Base-by-base conservation (phyloP, 1,284 basidiomycete genomes). In the Leccinum brunneo-olivaceum region DNA sequence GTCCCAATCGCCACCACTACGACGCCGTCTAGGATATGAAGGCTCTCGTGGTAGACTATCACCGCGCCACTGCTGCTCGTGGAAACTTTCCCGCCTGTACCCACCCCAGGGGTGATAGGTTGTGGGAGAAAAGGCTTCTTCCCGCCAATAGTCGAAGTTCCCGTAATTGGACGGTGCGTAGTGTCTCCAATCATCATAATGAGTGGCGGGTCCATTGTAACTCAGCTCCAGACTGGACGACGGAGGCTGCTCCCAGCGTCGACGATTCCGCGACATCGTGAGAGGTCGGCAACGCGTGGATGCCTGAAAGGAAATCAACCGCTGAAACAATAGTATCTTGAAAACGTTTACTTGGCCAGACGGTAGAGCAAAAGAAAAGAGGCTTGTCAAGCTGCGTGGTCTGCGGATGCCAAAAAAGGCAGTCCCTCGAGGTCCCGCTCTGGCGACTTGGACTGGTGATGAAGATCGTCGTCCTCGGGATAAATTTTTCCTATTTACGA, bases 71-170 rank as follows among this genome's bases (percentile, higher is more conserved):
- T 25, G 49, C n/a, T 49, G 50, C 6, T 43, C 34, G 20, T 34
- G n/a, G n/a, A n/a, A 16, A 14, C 25, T 36, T 23, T 49, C 49
- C 34, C 19, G 20, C n/a, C 23, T 19, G 20, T 55, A 34, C 12
- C 50, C 28, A 21, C 23, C 45, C 28, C 28, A 41, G 39, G 55
- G 34, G n/a, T 35, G 12, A 35, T 41, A 28, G 14, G 44, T 39
- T 33, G 24, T 30, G 5, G 41, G 35, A 1, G n/a, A n/a, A 11
- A 23, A 16, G 28, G 34, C 1, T 19, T 54, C 50, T 12, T 58
- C 56, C 14, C 46, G 40, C 56, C 58, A 58, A n/a, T 61, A 58
- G 32, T 58, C 49, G 40, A 53, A 53, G 18, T 37, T 42, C 9
- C 47, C 34, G 18, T 41, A 49, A 5, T 28, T 33, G 14, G 46